Base-by-base conservation (phyloP, 805 yeast species). In the Candida pseudoglaebosa region DNA sequence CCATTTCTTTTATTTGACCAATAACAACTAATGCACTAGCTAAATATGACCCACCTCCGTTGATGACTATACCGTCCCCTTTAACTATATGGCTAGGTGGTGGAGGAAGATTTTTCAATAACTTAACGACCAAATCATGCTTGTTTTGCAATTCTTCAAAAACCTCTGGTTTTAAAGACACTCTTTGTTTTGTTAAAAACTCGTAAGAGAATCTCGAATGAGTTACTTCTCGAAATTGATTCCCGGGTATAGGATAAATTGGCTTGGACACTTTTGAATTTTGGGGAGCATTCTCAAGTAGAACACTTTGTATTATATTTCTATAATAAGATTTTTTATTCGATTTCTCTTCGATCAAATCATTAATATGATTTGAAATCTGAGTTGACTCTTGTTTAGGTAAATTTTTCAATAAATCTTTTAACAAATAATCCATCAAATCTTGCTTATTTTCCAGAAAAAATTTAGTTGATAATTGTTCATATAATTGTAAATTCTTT, bases 51-150 rank as follows among this genome's bases (percentile, higher is more conserved):
- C 58, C 56, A 5, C 61, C 59, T 6, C 61, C 61, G 19, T 57
- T 52, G n/a, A 66, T 50, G 5, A 64, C 63, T 21, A 66, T 62
- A 6, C 71, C 71, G 13, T 54, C 52, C 4, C 69, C 70, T 2
- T 43, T 39, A 14, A 48, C 52, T 18, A 61, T 42, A n/a, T 50
- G 49, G 8, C 39, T 26, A 4, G 61, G 54, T 4, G 67, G 66
- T 2, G 46, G 41, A 10, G 55, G 45, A 18, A 62, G 39, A 2
- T 42, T 34, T 36, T 55, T 55, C 35, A 66, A 43, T n/a, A 42
- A 39, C 8, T 48, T 43, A 5, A 62, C 65, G 9, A 61, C 42
- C 4, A 37, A 36, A 28, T 54, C 61, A 44, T 65, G 71, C 20
- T 46, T 46, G 3, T 33, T 24, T 38, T 56, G 55, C 18, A 64